Percentiles rank a stretch among this genome's conserved stretches.
phyloP scores from a whole-genome alignment of 2,329 filamentous ascomycete genomes.

The Colletotrichum sp. region DNA sequence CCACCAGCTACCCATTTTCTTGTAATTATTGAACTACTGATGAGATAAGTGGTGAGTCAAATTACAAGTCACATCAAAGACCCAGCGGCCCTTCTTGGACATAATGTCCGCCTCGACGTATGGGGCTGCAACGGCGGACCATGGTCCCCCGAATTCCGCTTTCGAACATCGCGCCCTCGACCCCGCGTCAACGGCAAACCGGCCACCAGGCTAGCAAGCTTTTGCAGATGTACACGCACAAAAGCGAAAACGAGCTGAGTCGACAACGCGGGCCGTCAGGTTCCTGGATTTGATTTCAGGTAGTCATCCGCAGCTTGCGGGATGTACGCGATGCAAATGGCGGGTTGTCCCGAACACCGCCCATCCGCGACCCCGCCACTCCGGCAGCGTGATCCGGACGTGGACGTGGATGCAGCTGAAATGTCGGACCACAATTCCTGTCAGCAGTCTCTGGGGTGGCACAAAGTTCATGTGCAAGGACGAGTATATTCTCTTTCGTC shows the following conservation, averaged over 20 bases:
- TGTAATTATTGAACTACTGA: rapidly evolving
- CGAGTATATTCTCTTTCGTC: background rate
- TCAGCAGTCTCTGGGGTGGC: background rate
- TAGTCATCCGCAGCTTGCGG: background rate
- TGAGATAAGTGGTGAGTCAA: background rate
- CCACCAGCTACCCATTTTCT: background rate
- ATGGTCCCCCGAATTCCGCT: constrained; percentile 7
- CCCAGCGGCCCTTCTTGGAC: background rate
- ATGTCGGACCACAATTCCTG: background rate
- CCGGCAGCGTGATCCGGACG: background rate
- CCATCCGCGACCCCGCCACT: background rate
- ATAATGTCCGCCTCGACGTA: background rate
- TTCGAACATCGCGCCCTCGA: background rate
- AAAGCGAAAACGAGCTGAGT: background rate
- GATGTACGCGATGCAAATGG: background rate
- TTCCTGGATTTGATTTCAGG: background rate
- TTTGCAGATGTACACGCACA: background rate
- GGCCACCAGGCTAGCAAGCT: background rate
- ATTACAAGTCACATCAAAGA: background rate
- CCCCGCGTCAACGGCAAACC: background rate
- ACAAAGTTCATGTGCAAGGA: background rate
- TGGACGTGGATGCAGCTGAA: background rate
- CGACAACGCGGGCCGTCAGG: background rate
- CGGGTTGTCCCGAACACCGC: background rate
- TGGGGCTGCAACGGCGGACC: constrained; percentile 16